Base-by-base conservation (phyloP, 495 filamentous ascomycete genomes). In the Penicillium simplicissimum region DNA sequence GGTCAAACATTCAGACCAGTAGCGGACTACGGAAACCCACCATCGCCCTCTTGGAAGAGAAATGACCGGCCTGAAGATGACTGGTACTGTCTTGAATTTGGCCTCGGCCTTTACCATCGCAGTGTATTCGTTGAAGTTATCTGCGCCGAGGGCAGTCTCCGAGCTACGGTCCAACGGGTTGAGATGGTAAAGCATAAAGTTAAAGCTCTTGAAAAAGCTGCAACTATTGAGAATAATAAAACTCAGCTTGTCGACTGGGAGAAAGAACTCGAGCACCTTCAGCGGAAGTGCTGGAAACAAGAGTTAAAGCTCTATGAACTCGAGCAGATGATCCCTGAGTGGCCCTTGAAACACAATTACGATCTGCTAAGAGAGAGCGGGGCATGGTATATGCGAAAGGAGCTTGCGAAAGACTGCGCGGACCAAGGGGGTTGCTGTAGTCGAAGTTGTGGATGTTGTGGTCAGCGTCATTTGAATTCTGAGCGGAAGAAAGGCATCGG, bases 381-480 rank as follows among this genome's bases (percentile, higher is more conserved):
- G 2, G 9, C 17, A 5, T 63, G 60, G 55, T 55, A 58, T 37
- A 28, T 58, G 6, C 55, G 55, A 10, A 31, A 54, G 25, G 55
- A 54, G 38, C 47, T 63, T 17, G 14, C 48, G 13, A 8, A 54
- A 0, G 60, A 55, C 17, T 63, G 60, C 28, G 10, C 6, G 4
- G 53, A n/a, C 5, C 19, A 21, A 7, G 60, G 60, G 13, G 60
- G 45, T 1, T 57, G 60, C 25, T 62, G 60, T 19, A 31, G 45
- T 25, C 21, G 60, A 43, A 23, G 45, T 10, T 62, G 60, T 43
- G 60, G 60, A 31, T 63, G 60, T 17, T 63, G 60, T 33, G 17
- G 33, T 17, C n/a, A 36, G 7, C 48, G 55, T 15, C 17, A 23
- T 52, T 35, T 35, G 21, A 1, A 14, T 14, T 10, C 13, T 3